Percentiles rank a stretch among this genome's conserved stretches.
phyloP scores from a whole-genome alignment of 2,329 filamentous ascomycete genomes.

The Neoarthrinium moseri region DNA sequence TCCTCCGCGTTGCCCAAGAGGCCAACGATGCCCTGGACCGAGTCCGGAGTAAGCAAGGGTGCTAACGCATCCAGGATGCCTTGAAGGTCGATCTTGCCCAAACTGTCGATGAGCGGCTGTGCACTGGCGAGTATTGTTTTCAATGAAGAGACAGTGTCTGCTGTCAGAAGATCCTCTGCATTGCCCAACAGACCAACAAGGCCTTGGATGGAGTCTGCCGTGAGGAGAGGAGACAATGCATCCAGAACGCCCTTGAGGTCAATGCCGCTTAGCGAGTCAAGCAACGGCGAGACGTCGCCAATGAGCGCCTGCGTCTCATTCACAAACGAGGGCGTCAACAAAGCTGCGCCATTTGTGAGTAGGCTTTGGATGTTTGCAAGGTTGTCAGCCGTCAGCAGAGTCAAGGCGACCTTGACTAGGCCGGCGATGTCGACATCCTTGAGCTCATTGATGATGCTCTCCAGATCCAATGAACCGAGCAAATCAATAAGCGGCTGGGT shows the following conservation, averaged over 20 bases:
- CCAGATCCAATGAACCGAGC: conserved; percentile 23
- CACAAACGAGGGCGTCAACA: conserved; percentile 5
- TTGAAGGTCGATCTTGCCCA: conserved; percentile 26
- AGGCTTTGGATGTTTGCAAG: background rate
- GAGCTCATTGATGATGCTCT: conserved; percentile 25
- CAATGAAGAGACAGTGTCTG: conserved; percentile 21
- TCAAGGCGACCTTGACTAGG: conserved; percentile 20
- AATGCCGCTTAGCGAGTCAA: conserved; percentile 28
- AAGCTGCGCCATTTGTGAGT: conserved; percentile 2
- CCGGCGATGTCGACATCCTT: conserved; percentile 30
- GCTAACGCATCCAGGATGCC: conserved; percentile 20
- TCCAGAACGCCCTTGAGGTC: conserved; percentile 19
- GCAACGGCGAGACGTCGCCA: conserved; percentile 24
- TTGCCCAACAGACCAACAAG: conserved; percentile 25
- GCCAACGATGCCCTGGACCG: conserved; percentile 26
- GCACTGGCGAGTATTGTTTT: conserved; percentile 21
- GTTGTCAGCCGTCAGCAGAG: conserved; percentile 5
- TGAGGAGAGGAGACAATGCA: conserved; percentile 28
- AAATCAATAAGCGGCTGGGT: conserved; percentile 26
- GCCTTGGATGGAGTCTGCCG: conserved; percentile 22
- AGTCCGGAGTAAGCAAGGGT: conserved; percentile 33
- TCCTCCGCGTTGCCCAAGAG: conserved; percentile 27
- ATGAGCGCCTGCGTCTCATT: conserved; percentile 16
- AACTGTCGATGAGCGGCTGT: conserved; percentile 24
- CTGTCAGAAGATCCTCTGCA: conserved; percentile 19